These are phyloP conservation scores for Suillus subalutaceus DNA, from an alignment of 768 basidiomycete genomes.

Conservation along the genomic window DNA sequence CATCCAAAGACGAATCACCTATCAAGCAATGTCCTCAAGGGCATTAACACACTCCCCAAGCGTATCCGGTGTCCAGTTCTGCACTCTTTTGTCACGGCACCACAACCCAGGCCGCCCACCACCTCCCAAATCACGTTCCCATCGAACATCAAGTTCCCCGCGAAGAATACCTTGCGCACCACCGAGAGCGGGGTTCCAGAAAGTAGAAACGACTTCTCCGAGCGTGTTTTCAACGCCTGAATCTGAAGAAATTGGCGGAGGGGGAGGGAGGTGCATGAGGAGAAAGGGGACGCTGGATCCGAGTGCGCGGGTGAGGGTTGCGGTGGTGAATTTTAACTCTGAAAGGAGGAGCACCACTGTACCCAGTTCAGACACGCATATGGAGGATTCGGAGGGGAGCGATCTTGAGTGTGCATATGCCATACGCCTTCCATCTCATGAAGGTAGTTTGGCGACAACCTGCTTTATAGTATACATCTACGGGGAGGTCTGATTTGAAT, in stretches of 20 bases:
- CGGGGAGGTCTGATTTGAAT: too few species aligned
- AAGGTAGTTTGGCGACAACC: too few species aligned
- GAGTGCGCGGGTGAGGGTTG: conserved; percentile 67
- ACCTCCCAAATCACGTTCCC: conserved; percentile 48
- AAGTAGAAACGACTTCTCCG: conserved; percentile 46
- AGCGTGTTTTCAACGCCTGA: neutral
- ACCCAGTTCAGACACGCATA: conserved; percentile 4
- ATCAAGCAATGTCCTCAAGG: neutral
- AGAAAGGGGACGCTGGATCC: conserved; percentile 80
- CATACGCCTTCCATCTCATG: too few species aligned
- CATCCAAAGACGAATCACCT: neutral
- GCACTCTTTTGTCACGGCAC: conserved; percentile 35
- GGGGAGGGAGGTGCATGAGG: conserved; percentile 76
- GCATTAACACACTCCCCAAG: neutral
- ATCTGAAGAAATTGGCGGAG: conserved; percentile 14
- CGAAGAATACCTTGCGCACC: conserved; percentile 56
- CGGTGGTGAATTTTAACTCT: conserved; percentile 76
- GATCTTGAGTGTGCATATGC: too few species aligned
- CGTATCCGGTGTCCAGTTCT: conserved; percentile 23
- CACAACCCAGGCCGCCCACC: conserved; percentile 41
- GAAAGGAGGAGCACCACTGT: conserved; percentile 76
- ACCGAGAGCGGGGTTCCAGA: conserved; percentile 67
- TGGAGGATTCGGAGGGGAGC: too few species aligned
- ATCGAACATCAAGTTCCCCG: conserved; percentile 64
- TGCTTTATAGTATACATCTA: too few species aligned